phyloP scores from a whole-genome alignment of 805 yeast species.

The Ogataea minuta region DNA sequence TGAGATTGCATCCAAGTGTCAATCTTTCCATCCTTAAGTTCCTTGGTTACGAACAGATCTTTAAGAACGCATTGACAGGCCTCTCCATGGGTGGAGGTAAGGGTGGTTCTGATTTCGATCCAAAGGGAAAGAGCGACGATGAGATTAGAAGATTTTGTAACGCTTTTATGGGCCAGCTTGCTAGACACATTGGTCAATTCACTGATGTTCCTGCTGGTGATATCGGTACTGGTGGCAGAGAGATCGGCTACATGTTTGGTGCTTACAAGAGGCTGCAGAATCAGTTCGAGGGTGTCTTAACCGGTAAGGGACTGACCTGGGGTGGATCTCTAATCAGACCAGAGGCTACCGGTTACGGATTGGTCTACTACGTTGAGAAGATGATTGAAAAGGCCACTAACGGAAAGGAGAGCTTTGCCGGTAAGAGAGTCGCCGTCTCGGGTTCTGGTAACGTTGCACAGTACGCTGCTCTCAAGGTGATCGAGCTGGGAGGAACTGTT shows the following conservation, averaged over 20 bases:
- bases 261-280: constrained; percentile 91
- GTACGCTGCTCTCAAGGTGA: constrained; percentile 95
- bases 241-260: constrained; percentile 92
- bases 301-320: constrained; percentile 98
- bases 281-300: constrained; percentile 94
- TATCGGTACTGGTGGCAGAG: constrained; percentile 97
- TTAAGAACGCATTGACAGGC: constrained; percentile 97
- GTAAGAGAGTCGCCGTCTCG: constrained; percentile 93
- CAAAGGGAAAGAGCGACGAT: constrained; percentile 87
- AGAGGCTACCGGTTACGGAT: constrained; percentile 99
- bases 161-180: constrained; percentile 92
- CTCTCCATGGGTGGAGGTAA: constrained; percentile 99
- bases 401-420: constrained; percentile 86
- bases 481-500: constrained; percentile 95
- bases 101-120: constrained; percentile 98
- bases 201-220: constrained; percentile 99
- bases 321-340: constrained; percentile 99
- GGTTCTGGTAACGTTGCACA: constrained; percentile 99
- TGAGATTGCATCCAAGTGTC: constrained; percentile 96
- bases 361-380: constrained; percentile 94
- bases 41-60: constrained; percentile 97
- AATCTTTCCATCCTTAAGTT: constrained; percentile 93
- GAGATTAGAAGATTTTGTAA: constrained; percentile 97
- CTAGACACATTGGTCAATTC: constrained; percentile 94
- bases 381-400: constrained; percentile 91